phyloP scores from a whole-genome alignment of 1,139 yeast species.

The Nakaseomyces uthaithaninus region DNA sequence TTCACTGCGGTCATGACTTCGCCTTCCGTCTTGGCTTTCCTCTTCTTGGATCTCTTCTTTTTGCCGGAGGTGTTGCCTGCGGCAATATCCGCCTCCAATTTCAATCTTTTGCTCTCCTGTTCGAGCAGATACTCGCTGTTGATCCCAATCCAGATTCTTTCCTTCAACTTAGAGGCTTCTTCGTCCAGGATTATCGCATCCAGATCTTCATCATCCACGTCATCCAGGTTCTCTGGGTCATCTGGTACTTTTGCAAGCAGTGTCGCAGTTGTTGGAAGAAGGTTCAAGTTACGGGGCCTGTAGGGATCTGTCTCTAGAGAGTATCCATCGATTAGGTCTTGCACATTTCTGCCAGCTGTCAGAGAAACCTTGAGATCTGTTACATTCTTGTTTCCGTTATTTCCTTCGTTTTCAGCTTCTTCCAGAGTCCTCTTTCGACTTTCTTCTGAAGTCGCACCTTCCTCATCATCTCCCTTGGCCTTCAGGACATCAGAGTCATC shows the following conservation, averaged over 20 bases:
- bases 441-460: constrained; percentile 17
- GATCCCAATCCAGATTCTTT: constrained; percentile 78
- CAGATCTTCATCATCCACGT: constrained; percentile 77
- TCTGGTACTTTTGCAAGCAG: constrained; percentile 48
- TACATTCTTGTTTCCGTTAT: constrained; percentile 12
- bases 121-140: constrained; percentile 79
- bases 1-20: constrained; percentile 14
- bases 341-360: constrained; percentile 11
- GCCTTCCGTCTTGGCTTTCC: constrained; percentile 14
- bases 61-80: constrained; percentile 63
- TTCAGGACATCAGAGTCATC: constrained; percentile 22
- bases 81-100: constrained; percentile 76
- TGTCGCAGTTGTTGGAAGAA: constrained; percentile 49
- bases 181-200: constrained; percentile 50
- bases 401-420: constrained; percentile 10
- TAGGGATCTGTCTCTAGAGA: constrained; percentile 35
- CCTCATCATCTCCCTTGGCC: constrained; percentile 15
- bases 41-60: constrained; percentile 34
- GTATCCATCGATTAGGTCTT: constrained; percentile 30
- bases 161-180: constrained; percentile 62
- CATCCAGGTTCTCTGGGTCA: constrained; percentile 55
- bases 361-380: constrained; percentile 8
- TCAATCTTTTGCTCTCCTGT: constrained; percentile 76
- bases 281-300: constrained; percentile 47
- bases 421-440: constrained; percentile 13